Base-by-base conservation (phyloP, 192 early-diverging fungal species). In the Gonapodya prolifera region DNA sequence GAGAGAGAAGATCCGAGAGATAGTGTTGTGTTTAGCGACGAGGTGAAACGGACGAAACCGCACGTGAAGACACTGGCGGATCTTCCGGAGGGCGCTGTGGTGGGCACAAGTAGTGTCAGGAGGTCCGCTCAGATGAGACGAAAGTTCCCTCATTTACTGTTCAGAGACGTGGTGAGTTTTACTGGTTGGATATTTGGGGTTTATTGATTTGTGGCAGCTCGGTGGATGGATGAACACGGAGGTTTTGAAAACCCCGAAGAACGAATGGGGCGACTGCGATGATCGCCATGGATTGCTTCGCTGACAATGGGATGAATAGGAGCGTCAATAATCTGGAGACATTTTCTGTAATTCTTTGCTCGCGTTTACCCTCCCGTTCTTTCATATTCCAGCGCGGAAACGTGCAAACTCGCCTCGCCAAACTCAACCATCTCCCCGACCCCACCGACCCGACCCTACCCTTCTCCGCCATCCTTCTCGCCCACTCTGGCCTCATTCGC, bases 1-100 rank as follows among this genome's bases (percentile, higher is more conserved):
- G 87, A 92, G 82, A 84, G 97, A n/a, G 95, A 93, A 77, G 92
- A 98, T 82, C 94, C 96, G 0, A 83, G 93, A 35, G 97, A 98
- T 85, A 94, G 91, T 29, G 83, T 98, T 28, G 88, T 96, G 34
- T 85, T 94, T 83, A 86, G 82, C n/a, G 74, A 82, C 35, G 77
- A 74, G 36, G 17, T 82, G 0, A 34, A 34, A 17, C 83, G 77
- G 2, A 23, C 8, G 8, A 16, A 8, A 16, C 45, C 45, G 8
- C 45, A 61, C 45, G 23, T 61, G 8, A 61, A 8, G 23, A 8
- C 8, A 61, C 79, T 98, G 29, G 85, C 84, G 18, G 86, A 89
- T 28, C 83, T 98, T 74, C 91, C 93, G 0, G 61, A 77, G 0
- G 94, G 92, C 13, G 89, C 90, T 82, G 88, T 93, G 0, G 84